Base-by-base conservation (phyloP, 208 protist genomes). In the Trypanosoma lewisi region DNA sequence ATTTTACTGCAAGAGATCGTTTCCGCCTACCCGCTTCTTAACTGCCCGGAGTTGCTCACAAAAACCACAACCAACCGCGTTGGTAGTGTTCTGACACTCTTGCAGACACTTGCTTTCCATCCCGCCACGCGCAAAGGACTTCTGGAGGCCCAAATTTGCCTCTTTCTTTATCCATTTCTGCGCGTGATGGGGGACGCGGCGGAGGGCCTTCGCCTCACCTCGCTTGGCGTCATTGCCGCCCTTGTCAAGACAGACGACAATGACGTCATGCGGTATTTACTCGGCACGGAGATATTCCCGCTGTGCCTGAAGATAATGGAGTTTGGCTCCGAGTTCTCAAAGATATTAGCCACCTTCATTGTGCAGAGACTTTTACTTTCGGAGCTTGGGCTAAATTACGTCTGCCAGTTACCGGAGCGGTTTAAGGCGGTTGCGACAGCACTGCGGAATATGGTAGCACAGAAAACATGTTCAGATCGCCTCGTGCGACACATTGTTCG, bases 271-370 rank as follows among this genome's bases (percentile, higher is more conserved):
- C 91, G 85, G 19, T 99, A 99, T 74, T 87, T 99, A 11, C 87
- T 99, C 23, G 83, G 82, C 51, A 99, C 98, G 0, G 98, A 99
- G 71, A 99, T 99, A 66, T 99, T 99, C 53, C 98, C 98, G 25
- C 80, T 99, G n/a, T 99, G 98, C 84, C 84, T 99, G 28, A 83
- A 93, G 21, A 99, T 99, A 54, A 99, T 99, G 98, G 97, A 99
- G 78, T 94, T 74, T 17, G 96, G 98, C 21, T 85, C 79, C 11
- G 98, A 99, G 70, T 83, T 99, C 17, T 98, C 93, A 16, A 98
- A 98, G 78, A 99, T 98, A 17, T 97, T 98, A 2, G 97, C 98
- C 11, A 99, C 98, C 25, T 99, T 99, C 77, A 99, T 99, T 56
- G 94, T 99, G 33, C 98, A 99, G 80, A 99, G 99, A 82, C 98